Percentiles rank a stretch among this genome's conserved stretches.
phyloP scores from a whole-genome alignment of 2,329 filamentous ascomycete species.

The Sarocladium kiliense region DNA sequence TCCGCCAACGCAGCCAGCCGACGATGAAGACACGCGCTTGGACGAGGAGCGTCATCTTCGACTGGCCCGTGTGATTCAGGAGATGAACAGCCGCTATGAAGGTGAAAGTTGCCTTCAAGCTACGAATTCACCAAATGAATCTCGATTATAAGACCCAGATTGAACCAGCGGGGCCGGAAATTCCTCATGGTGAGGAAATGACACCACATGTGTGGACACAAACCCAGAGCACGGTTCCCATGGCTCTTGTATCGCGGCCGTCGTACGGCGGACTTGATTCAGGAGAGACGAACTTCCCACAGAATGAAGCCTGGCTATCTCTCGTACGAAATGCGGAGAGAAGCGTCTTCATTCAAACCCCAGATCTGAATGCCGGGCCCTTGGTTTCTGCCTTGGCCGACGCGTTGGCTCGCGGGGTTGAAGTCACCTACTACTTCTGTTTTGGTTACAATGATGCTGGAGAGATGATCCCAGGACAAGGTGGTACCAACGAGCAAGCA shows the following conservation, averaged over 20 bases:
- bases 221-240: conserved; percentile 54
- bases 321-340: conserved; percentile 58
- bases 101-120: conserved; percentile 52
- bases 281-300: conserved; percentile 57
- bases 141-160: conserved; percentile 49
- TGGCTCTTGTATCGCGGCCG: conserved; percentile 65
- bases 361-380: conserved; percentile 68
- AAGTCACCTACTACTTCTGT: conserved; percentile 67
- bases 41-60: not conserved
- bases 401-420: conserved; percentile 62
- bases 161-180: conserved; percentile 48
- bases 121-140: conserved; percentile 62
- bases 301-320: conserved; percentile 71
- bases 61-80: not conserved
- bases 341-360: conserved; percentile 72
- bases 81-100: conserved; percentile 10
- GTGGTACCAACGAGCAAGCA: conserved; percentile 70
- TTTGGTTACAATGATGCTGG: conserved; percentile 76
- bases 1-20: not conserved
- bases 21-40: not conserved
- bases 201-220: conserved; percentile 47
- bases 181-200: conserved; percentile 49
- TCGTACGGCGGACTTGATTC: conserved; percentile 63
- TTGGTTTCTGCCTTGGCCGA: conserved; percentile 58
- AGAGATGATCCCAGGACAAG: conserved; percentile 70